Percentiles rank a stretch among this genome's conserved stretches.
Conservation (phyloP, 2,329 filamentous ascomycete genomes). For the Triangularia setosa region DNA sequence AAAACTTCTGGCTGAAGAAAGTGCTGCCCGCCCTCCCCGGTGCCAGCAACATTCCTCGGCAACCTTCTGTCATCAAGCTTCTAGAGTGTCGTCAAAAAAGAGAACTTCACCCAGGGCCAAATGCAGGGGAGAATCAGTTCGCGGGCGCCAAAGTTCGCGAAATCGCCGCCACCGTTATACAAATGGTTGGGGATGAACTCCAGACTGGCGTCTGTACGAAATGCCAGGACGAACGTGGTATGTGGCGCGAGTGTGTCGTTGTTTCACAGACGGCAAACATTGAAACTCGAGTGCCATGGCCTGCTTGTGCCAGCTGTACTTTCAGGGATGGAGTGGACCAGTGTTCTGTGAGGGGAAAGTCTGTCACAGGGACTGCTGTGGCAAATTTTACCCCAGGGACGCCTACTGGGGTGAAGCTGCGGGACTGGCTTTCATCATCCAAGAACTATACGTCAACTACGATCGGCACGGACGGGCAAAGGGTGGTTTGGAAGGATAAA, state of each 20-base stretch:
- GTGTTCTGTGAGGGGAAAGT: conserved; percentile 25
- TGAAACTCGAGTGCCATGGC: conserved; percentile 15
- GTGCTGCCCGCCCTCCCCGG: neutral
- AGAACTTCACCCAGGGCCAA: conserved; percentile 26
- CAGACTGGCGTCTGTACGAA: conserved; percentile 18
- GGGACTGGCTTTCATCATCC: too few species aligned
- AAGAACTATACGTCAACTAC: too few species aligned
- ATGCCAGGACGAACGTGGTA: conserved; percentile 27
- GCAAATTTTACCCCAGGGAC: too few species aligned
- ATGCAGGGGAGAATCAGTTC: conserved; percentile 9
- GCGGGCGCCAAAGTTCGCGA: conserved; percentile 23
- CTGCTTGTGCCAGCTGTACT: conserved; percentile 28
- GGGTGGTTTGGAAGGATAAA: too few species aligned
- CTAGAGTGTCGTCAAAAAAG: conserved; percentile 26
- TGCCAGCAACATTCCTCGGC: neutral
- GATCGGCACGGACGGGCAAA: too few species aligned
- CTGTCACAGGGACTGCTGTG: too few species aligned
- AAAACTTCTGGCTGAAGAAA: neutral
- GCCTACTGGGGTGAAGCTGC: neutral
- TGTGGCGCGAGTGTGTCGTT: conserved; percentile 28
- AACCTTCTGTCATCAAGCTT: conserved; percentile 24
- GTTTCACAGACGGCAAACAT: conserved; percentile 13
- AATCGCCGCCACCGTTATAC: conserved; percentile 29
- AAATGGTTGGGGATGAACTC: conserved; percentile 29
- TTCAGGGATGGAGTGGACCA: neutral